These are phyloP conservation scores for Amanita subjunquillea DNA, from an alignment of 768 basidiomycete species.

Conservation along the genomic window DNA sequence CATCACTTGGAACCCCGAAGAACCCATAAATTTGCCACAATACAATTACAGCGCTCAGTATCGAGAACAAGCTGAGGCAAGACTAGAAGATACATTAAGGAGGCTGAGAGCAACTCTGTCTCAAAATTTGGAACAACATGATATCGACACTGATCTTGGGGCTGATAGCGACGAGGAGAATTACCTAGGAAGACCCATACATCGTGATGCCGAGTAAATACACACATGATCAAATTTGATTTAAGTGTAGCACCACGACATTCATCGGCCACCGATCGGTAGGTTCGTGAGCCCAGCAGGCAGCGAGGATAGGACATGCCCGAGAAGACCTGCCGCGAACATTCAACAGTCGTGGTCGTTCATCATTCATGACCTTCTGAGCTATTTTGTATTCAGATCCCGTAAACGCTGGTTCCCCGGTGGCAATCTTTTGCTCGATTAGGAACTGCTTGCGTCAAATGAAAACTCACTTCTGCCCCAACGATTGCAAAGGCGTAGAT, in stretches of 20 bases:
- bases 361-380: neutral
- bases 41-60: neutral
- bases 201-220: neutral
- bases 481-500: too few species aligned
- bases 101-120: neutral
- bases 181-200: neutral
- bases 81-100: neutral
- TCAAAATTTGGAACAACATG: neutral
- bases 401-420: neutral
- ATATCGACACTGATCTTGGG: neutral
- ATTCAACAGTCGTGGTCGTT: neutral
- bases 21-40: neutral
- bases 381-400: neutral
- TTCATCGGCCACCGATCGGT: neutral
- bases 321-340: neutral
- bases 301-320: neutral
- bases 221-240: neutral
- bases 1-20: conserved; percentile 2
- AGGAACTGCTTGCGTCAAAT: too few species aligned
- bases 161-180: neutral
- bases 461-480: too few species aligned
- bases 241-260: neutral
- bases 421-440: neutral
- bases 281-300: neutral
- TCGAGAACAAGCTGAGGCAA: neutral